A percentile compares a stretch with the other conserved stretches of the same genome.
These are phyloP conservation scores for Albifimbria verrucaria DNA, from an alignment of 2,329 filamentous ascomycete genomes.

Conservation along the genomic window DNA sequence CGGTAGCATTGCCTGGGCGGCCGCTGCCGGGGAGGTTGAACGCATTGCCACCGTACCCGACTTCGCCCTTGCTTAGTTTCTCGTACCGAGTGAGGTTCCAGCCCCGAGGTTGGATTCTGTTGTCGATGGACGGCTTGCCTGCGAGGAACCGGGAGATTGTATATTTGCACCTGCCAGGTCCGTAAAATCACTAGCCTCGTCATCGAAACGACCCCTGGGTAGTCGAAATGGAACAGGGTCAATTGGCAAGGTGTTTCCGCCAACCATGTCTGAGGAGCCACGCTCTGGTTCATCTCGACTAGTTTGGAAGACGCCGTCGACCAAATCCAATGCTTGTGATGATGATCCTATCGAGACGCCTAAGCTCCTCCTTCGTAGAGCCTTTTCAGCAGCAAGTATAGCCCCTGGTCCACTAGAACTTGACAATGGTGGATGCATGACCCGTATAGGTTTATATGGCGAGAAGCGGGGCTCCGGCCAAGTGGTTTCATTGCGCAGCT, in stretches of 20 bases:
- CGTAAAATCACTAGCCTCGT: slow-evolving; percentile 26
- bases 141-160: slow-evolving; percentile 23
- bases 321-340: slow-evolving; percentile 29
- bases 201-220: slow-evolving; percentile 26
- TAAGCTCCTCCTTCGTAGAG: slow-evolving; percentile 54
- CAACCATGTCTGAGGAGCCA: slow-evolving; percentile 17
- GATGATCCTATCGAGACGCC: slow-evolving; percentile 40
- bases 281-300: background rate
- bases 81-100: slow-evolving; percentile 48
- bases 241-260: slow-evolving; percentile 33
- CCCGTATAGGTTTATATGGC: slow-evolving; percentile 69
- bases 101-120: slow-evolving; percentile 27
- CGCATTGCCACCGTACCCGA: slow-evolving; percentile 57
- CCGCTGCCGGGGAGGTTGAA: slow-evolving; percentile 36
- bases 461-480: slow-evolving; percentile 84
- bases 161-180: slow-evolving; percentile 15
- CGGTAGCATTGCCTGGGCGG: slow-evolving; percentile 40
- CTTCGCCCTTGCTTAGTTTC: slow-evolving; percentile 66
- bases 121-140: slow-evolving; percentile 29
- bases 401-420: slow-evolving; percentile 39
- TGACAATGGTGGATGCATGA: slow-evolving; percentile 42
- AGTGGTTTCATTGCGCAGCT: slow-evolving; percentile 83
- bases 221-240: slow-evolving; percentile 52
- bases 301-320: slow-evolving; percentile 23
- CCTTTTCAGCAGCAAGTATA: slow-evolving; percentile 56